phyloP scores from a whole-genome alignment of 129 eudicot species.

The Mikania micrantha region DNA sequence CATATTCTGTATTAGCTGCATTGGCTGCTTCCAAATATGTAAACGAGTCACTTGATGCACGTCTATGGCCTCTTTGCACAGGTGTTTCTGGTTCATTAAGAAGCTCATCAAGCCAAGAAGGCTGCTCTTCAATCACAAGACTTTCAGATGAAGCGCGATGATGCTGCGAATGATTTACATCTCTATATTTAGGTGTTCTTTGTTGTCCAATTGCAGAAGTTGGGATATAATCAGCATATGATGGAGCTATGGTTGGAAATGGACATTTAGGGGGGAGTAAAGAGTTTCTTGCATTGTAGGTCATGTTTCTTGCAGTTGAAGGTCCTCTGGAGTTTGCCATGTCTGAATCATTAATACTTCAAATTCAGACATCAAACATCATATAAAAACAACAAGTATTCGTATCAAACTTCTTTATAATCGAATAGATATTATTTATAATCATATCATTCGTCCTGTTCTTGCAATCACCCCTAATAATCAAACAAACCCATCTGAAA shows the following conservation, averaged over 20 bases:
- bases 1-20: constrained; percentile 39
- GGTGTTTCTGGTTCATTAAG: constrained; percentile 68
- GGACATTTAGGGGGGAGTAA: constrained; percentile 85
- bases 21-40: constrained; percentile 52
- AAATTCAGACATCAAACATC: not conserved
- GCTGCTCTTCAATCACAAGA: constrained; percentile 66
- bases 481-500: not conserved
- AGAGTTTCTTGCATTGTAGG: constrained; percentile 48
- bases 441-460: not conserved
- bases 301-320: constrained; percentile 49
- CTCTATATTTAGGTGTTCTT: constrained; percentile 32
- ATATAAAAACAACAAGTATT: not conserved
- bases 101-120: constrained; percentile 89
- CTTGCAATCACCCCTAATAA: not conserved
- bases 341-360: constrained; percentile 17
- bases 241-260: constrained; percentile 62
- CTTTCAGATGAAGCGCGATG: constrained; percentile 68
- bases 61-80: constrained; percentile 59
- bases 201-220: constrained; percentile 35
- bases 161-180: constrained; percentile 37
- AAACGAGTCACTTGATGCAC: constrained; percentile 79
- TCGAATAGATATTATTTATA: not conserved
- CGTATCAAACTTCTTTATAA: too few species aligned
- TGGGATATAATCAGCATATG: constrained; percentile 47
- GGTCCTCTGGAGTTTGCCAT: constrained; percentile 69